Evolutionary conservation across 1,139 yeast species (phyloP).

Genomic region (Pichiaceae sp.): DNA sequence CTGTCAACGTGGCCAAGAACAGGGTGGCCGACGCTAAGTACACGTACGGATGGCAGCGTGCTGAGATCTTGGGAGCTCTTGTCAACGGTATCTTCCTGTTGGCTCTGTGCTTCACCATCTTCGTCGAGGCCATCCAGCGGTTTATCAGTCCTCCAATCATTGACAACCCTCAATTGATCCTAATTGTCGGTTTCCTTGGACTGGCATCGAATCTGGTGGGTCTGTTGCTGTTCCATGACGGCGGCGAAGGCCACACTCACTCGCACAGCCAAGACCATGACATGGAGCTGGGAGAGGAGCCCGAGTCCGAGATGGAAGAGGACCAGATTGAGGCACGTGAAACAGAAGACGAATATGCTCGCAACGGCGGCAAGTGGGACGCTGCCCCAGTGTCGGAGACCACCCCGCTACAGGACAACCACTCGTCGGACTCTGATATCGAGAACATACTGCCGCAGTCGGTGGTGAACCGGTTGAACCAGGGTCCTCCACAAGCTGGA

Average conservation of each 20-base stretch:
- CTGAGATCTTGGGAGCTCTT: constrained; percentile 89
- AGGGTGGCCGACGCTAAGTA: constrained; percentile 79
- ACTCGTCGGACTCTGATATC: constrained; percentile 18
- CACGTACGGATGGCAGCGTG: constrained; percentile 96
- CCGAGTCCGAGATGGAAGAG: constrained; percentile 20
- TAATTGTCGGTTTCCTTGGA: constrained; percentile 79
- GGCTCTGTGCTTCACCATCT: constrained; percentile 87
- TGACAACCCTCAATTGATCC: constrained; percentile 69
- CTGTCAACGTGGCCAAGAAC: constrained; percentile 80
- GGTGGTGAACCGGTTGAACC: constrained; percentile 18
- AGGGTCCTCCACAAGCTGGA: constrained; percentile 5
- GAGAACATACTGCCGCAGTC: constrained; percentile 24
- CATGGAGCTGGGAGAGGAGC: constrained; percentile 28
- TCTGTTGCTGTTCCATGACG: constrained; percentile 76
- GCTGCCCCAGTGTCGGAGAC: neutral
- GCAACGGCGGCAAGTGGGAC: neutral
- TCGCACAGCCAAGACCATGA: constrained; percentile 32
- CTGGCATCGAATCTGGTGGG: constrained; percentile 78
- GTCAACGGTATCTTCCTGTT: constrained; percentile 87
- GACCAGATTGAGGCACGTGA: constrained; percentile 6
- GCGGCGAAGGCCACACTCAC: constrained; percentile 27
- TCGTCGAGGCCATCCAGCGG: constrained; percentile 88
- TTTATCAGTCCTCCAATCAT: constrained; percentile 74
- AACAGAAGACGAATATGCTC: neutral
- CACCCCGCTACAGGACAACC: neutral